Conservation (phyloP, 2,329 filamentous ascomycete genomes). For the Calonectria crousiana region DNA sequence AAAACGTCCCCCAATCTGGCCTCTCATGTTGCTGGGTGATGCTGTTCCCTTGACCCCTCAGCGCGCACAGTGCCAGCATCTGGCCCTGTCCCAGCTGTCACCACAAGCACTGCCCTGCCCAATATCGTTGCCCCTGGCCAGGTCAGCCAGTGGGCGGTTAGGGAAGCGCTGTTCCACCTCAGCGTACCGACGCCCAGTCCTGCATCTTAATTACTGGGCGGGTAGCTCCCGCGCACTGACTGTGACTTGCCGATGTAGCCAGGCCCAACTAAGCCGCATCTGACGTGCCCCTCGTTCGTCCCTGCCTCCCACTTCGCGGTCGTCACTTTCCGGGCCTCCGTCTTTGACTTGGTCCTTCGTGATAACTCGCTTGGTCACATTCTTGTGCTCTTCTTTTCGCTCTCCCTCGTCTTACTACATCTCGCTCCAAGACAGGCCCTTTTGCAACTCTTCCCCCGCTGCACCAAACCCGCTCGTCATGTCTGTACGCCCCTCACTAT, state of each 20-base stretch:
- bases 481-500: slow-evolving; percentile 68
- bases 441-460: not conserved
- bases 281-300: slow-evolving; percentile 40
- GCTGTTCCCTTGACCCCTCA: not conserved
- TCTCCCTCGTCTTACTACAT: not conserved
- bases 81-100: not conserved
- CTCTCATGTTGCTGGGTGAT: not conserved
- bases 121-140: not conserved
- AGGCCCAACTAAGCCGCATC: slow-evolving; percentile 35
- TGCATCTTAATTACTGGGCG: slow-evolving; percentile 14
- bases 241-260: slow-evolving; percentile 2
- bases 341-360: slow-evolving; percentile 8
- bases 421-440: not conserved
- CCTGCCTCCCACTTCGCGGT: slow-evolving; percentile 14
- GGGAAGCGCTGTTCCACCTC: not conserved
- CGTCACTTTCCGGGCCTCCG: slow-evolving; percentile 24
- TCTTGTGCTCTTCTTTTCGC: not conserved
- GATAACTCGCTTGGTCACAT: not conserved
- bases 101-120: not conserved
- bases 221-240: slow-evolving; percentile 20
- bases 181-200: not conserved
- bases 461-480: slow-evolving; percentile 54
- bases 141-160: slow-evolving; percentile 4
- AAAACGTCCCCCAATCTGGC: too few relatives aligned
- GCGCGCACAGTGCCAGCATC: not conserved